Evolutionary conservation across 441 rosid genomes (phyloP), one percentile per base, ranked within the genome.

Genomic region (Eutrema salsugineum): DNA sequence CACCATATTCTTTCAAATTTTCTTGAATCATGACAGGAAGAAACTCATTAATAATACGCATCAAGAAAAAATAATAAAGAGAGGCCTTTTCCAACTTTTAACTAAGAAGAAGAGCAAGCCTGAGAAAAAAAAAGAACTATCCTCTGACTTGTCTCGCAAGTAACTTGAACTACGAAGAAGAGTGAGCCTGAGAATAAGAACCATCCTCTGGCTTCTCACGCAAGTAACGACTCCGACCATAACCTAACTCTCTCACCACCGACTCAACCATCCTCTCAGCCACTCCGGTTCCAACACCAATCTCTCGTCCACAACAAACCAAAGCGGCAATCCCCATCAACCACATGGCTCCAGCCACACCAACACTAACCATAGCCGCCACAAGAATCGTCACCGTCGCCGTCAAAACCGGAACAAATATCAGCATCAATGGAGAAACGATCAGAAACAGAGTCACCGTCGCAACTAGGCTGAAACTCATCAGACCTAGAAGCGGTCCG

Each of bases 401-500:
- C 1, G 56, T 33, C 63, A 83, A 71, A 43, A 79, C 68, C 19
- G 83, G 83, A 55, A 57, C 64, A 72, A 77, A 72, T 43, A 79
- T 17, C 68, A 81, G 54, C 48, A 81, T 53, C 30, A 77, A 48
- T 11, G 80, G 85, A 17, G 76, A 79, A 68, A 16, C 65, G 20
- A 67, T n/a, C 8, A 81, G 51, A 20, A 81, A 73, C 57, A 83
- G 55, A 28, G 76, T 66, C 36, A 58, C 11, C 0, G 83, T 66
- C 17, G 66, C 71, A 2, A 79, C n/a, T 19, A 79, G 46, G 71
- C 80, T 77, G 58, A 81, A 63, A 71, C 71, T 79, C 77, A 62
- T 73, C 68, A 66, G 43, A 3, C 73, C 76, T 2, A 79, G 20
- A 15, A 77, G 72, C 9, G 81, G 85, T 14, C 78, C 83, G 5